phyloP scores from a whole-genome alignment of 2,329 filamentous ascomycete genomes.

The Aspergillus niger region DNA sequence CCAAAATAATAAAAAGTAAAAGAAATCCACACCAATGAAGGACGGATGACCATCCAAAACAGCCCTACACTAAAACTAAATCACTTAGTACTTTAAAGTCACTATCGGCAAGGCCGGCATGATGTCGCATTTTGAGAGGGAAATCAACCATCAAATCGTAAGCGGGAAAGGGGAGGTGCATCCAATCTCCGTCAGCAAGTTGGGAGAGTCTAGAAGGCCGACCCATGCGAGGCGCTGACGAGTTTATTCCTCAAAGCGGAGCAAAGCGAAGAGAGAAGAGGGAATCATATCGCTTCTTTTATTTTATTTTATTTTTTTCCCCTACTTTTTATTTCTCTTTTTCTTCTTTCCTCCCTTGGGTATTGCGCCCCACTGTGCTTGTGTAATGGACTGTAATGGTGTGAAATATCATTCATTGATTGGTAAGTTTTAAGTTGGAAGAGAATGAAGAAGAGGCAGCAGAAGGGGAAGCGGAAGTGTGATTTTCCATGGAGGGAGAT shows the following conservation, averaged over 20 bases:
- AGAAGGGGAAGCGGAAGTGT: background rate
- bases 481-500: background rate
- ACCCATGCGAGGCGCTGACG: conserved; percentile 2
- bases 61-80: background rate
- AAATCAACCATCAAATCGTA: too few species aligned
- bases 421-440: background rate
- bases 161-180: background rate
- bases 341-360: background rate
- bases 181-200: background rate
- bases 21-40: background rate
- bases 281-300: background rate
- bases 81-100: too few species aligned
- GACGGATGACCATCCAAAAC: background rate
- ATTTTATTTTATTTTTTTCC: too few species aligned
- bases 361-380: background rate
- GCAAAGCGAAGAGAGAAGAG: background rate
- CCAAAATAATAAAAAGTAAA: too few species aligned
- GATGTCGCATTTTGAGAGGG: background rate
- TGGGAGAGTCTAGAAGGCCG: conserved; percentile 1
- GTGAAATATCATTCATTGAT: background rate
- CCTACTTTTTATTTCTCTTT: too few species aligned
- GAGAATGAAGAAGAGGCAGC: too few species aligned
- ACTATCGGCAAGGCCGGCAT: conserved; percentile 1
- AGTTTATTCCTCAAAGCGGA: conserved; percentile 2
- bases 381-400: conserved; percentile 1